A percentile compares a stretch with the other conserved stretches of the same genome.
These are phyloP conservation scores for Boletus sp. DNA, from an alignment of 768 basidiomycete genomes.

Conservation along the genomic window DNA sequence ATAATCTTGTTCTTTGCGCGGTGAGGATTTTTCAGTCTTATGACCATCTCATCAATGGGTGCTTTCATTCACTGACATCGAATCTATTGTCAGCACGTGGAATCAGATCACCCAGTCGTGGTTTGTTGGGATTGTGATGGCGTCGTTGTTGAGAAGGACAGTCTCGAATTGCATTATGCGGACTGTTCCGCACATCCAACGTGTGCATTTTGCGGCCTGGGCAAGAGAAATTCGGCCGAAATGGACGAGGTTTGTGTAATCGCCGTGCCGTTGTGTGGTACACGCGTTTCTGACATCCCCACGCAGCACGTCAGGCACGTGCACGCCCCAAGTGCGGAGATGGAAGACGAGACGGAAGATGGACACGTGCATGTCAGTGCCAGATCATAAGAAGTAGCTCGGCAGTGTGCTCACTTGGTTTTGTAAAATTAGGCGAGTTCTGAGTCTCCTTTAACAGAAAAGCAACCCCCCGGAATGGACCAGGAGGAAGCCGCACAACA, in stretches of 20 bases:
- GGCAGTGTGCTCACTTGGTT: slow-evolving; percentile 1
- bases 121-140: slow-evolving; percentile 33
- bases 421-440: slow-evolving; percentile 1
- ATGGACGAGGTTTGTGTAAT: slow-evolving; percentile 22
- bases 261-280: not conserved
- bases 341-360: not conserved
- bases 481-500: not conserved
- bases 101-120: slow-evolving; percentile 20
- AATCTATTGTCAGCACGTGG: slow-evolving; percentile 20
- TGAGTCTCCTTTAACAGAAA: not conserved
- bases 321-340: slow-evolving; percentile 10
- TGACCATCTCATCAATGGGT: not conserved
- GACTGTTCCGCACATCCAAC: slow-evolving; percentile 22
- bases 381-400: not conserved
- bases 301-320: slow-evolving; percentile 19
- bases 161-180: slow-evolving; percentile 22
- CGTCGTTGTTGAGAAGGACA: slow-evolving; percentile 17
- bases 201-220: slow-evolving; percentile 18
- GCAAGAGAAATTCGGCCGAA: slow-evolving; percentile 11
- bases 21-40: slow-evolving; percentile 10
- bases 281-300: slow-evolving; percentile 6
- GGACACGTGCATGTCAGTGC: slow-evolving; percentile 4
- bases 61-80: not conserved
- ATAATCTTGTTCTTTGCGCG: slow-evolving; percentile 17
- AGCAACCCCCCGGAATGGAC: not conserved